Conservation (phyloP, 495 filamentous ascomycete genomes). For the Penicillium odoratum region DNA sequence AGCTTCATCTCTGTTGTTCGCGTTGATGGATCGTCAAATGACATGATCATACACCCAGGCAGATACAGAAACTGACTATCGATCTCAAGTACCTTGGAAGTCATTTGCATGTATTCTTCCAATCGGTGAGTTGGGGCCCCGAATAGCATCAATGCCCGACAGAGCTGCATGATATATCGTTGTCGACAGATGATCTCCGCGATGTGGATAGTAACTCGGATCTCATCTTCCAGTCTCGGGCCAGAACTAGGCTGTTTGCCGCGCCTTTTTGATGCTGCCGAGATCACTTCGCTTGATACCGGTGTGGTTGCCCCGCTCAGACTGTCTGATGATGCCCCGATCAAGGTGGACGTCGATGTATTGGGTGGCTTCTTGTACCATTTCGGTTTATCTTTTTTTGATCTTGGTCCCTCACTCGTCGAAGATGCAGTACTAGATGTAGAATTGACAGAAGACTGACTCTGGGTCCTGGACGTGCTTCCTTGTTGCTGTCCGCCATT, state of each 20-base stretch:
- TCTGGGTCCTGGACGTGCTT: constrained; percentile 11
- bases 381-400: constrained; percentile 29
- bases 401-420: constrained; percentile 17
- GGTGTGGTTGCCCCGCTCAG: constrained; percentile 35
- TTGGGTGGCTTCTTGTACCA: constrained; percentile 40
- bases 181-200: constrained; percentile 79
- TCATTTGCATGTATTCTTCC: constrained; percentile 86
- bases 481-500: constrained; percentile 16
- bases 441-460: constrained; percentile 15
- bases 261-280: constrained; percentile 32
- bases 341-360: constrained; percentile 29
- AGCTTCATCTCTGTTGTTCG: constrained; percentile 90
- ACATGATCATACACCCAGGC: constrained; percentile 90
- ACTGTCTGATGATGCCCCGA: constrained; percentile 13
- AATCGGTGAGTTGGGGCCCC: constrained; percentile 73
- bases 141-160: constrained; percentile 77
- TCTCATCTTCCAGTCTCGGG: constrained; percentile 53
- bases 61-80: constrained; percentile 88
- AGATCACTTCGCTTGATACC: constrained; percentile 28
- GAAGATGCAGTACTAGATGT: constrained; percentile 5
- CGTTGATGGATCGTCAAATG: constrained; percentile 82
- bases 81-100: constrained; percentile 78
- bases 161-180: constrained; percentile 80
- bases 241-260: constrained; percentile 25
- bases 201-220: constrained; percentile 80